These are phyloP conservation scores for Saitozyma sp. DNA, from an alignment of 768 basidiomycete genomes.

Conservation along the genomic window DNA sequence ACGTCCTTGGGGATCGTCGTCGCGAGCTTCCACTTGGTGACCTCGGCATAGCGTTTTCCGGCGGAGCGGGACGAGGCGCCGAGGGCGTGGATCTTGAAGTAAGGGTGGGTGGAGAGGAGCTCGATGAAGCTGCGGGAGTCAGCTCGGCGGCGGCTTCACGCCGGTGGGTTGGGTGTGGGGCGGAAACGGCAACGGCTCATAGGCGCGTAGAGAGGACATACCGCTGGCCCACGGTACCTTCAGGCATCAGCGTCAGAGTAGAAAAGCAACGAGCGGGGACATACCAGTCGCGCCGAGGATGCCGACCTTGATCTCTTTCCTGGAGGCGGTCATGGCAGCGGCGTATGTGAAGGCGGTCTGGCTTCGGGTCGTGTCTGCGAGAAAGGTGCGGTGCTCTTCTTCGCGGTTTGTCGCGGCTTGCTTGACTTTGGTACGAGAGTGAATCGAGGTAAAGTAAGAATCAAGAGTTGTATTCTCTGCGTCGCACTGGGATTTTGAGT, in stretches of 20 bases:
- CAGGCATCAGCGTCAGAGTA: background rate
- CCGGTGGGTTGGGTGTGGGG: background rate
- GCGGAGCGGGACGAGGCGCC: slow-evolving; percentile 88
- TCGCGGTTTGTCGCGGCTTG: background rate
- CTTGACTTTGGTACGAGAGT: background rate
- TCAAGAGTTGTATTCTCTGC: background rate
- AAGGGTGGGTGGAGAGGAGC: slow-evolving; percentile 82
- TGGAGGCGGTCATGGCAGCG: slow-evolving; percentile 21
- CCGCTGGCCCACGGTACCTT: slow-evolving; percentile 86
- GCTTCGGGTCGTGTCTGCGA: background rate
- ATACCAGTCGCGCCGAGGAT: slow-evolving; percentile 54
- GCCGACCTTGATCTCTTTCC: slow-evolving; percentile 54
- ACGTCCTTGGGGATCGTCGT: slow-evolving; percentile 70
- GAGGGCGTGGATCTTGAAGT: slow-evolving; percentile 80
- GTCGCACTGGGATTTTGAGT: background rate
- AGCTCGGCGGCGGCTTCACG: background rate
- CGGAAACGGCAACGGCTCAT: background rate
- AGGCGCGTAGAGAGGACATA: slow-evolving; percentile 5
- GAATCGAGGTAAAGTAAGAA: background rate
- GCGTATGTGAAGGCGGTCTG: background rate
- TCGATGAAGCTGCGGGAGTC: slow-evolving; percentile 64
- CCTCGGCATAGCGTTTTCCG: slow-evolving; percentile 75
- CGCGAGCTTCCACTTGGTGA: slow-evolving; percentile 79
- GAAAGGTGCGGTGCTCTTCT: background rate
- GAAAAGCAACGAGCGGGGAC: slow-evolving; percentile 2